These are phyloP conservation scores for Zostera marina DNA, from an alignment of 116 monocot species.

Conservation along the genomic window DNA sequence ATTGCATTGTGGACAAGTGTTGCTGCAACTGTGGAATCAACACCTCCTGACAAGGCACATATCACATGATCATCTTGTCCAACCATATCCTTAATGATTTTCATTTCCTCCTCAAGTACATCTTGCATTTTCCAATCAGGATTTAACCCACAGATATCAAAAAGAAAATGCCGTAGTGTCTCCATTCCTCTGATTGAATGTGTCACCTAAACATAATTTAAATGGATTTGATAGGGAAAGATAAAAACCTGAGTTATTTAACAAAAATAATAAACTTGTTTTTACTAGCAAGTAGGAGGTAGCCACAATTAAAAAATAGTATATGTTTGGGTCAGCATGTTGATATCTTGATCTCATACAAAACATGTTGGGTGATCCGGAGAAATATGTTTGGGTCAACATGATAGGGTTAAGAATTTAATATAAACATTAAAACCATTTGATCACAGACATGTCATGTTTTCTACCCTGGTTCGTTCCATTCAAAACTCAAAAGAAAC, in stretches of 20 bases:
- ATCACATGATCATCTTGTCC: constrained; percentile 83
- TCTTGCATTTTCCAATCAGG: constrained; percentile 97
- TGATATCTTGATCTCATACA: too few species aligned
- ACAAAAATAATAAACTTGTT: too few species aligned
- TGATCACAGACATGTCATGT: too few species aligned
- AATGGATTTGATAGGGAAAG: neutral
- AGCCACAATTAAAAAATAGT: too few species aligned
- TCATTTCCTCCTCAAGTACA: constrained; percentile 86
- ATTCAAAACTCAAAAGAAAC: too few species aligned
- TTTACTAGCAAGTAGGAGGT: too few species aligned
- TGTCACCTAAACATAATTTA: constrained; percentile 42
- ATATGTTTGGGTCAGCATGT: too few species aligned
- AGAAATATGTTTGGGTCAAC: too few species aligned
- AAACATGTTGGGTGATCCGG: too few species aligned
- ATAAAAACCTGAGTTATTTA: neutral
- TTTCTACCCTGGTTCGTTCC: too few species aligned
- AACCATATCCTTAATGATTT: constrained; percentile 43
- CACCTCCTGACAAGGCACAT: constrained; percentile 95
- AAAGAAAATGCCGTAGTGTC: constrained; percentile 56
- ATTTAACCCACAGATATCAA: constrained; percentile 62
- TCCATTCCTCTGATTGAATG: constrained; percentile 90
- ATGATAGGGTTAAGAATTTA: too few species aligned
- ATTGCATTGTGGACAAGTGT: constrained; percentile 91
- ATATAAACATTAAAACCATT: too few species aligned
- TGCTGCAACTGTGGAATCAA: constrained; percentile 93